Conservation (phyloP, 2,329 filamentous ascomycete genomes). For the Colletotrichum sp. region DNA sequence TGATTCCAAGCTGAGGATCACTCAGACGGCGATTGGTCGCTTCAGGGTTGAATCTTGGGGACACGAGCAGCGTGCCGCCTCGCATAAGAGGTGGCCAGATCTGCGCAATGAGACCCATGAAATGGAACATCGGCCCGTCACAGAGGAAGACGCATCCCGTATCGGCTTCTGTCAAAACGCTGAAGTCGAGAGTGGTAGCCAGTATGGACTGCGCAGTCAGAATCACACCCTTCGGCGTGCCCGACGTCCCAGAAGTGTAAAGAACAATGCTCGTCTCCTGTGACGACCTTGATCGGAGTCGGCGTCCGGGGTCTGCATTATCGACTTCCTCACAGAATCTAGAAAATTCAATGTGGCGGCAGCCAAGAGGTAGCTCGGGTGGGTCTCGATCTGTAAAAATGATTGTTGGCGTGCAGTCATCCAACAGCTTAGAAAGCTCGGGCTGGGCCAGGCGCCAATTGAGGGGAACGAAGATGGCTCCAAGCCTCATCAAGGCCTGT, state of each 20-base stretch:
- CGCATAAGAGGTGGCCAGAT: slow-evolving; percentile 1
- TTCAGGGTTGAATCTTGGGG: slow-evolving; percentile 3
- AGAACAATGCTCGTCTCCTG: slow-evolving; percentile 5
- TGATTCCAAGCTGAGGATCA: not conserved
- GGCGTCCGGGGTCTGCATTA: not conserved
- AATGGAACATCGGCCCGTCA: slow-evolving; percentile 17
- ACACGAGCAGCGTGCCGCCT: slow-evolving; percentile 3
- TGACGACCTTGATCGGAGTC: not conserved
- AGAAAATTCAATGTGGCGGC: not conserved
- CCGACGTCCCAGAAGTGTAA: slow-evolving; percentile 15
- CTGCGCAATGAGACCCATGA: slow-evolving; percentile 16
- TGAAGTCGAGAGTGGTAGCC: slow-evolving; percentile 4
- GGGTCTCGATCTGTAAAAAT: slow-evolving; percentile 8
- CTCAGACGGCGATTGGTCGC: not conserved
- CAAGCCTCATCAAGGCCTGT: slow-evolving; percentile 9
- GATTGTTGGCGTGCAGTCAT: not conserved
- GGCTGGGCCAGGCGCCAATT: slow-evolving; percentile 18
- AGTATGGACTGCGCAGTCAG: not conserved
- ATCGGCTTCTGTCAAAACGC: slow-evolving; percentile 3
- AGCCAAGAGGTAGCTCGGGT: not conserved
- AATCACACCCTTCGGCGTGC: slow-evolving; percentile 5
- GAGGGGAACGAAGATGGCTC: slow-evolving; percentile 10
- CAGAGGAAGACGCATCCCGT: slow-evolving; percentile 13
- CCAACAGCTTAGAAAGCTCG: slow-evolving; percentile 9
- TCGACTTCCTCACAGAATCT: not conserved